Evolutionary conservation across 108 stramenopile genomes (phyloP).

Genomic region (Nitzschia putrida): DNA sequence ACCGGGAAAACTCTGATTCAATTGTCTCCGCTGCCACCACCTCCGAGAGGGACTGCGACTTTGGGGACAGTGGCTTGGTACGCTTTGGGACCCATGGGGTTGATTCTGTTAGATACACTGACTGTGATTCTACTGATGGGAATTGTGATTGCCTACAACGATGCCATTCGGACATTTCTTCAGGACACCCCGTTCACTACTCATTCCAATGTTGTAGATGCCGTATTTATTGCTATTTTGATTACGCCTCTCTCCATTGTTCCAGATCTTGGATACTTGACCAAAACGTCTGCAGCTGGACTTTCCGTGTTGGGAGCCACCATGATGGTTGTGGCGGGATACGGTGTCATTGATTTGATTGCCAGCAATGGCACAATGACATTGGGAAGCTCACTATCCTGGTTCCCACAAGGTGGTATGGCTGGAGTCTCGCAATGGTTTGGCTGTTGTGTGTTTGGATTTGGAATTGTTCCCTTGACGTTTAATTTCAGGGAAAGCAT

Average conservation of each 20-base stretch:
- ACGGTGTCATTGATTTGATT: slow-evolving; percentile 17
- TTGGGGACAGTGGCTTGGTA: slow-evolving; percentile 69
- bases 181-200: slow-evolving; percentile 57
- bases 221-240: slow-evolving; percentile 43
- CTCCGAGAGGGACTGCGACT: slow-evolving; percentile 56
- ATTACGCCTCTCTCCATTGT: slow-evolving; percentile 59
- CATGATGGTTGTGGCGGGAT: slow-evolving; percentile 43
- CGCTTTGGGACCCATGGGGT: slow-evolving; percentile 59
- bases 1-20: neutral
- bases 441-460: slow-evolving; percentile 69
- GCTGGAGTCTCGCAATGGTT: slow-evolving; percentile 70
- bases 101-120: slow-evolving; percentile 58
- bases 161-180: slow-evolving; percentile 60
- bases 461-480: slow-evolving; percentile 63
- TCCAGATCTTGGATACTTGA: slow-evolving; percentile 65
- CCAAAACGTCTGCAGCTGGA: slow-evolving; percentile 55
- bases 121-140: slow-evolving; percentile 62
- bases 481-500: slow-evolving; percentile 74
- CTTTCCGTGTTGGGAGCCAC: slow-evolving; percentile 51
- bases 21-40: slow-evolving; percentile 16
- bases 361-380: neutral
- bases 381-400: slow-evolving; percentile 10
- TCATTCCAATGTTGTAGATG: slow-evolving; percentile 31
- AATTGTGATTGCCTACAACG: slow-evolving; percentile 68
- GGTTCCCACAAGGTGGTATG: slow-evolving; percentile 34